phyloP scores from a whole-genome alignment of 805 yeast species.

The Candida jianshihensis region DNA sequence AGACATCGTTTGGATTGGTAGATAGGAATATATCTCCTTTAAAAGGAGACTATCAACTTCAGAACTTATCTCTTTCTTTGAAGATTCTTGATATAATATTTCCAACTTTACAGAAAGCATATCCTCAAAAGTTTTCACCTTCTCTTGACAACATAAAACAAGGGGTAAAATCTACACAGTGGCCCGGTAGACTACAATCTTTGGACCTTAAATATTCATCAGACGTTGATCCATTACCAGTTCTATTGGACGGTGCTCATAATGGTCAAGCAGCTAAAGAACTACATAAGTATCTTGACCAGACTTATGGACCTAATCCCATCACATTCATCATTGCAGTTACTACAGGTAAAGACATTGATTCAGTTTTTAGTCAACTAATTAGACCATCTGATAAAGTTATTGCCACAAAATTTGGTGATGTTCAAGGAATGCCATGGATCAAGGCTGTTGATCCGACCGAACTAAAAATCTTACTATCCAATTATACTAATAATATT shows the following conservation, averaged over 20 bases:
- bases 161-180: slow-evolving; percentile 51
- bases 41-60: slow-evolving; percentile 65
- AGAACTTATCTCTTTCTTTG: slow-evolving; percentile 64
- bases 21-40: slow-evolving; percentile 42
- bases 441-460: slow-evolving; percentile 40
- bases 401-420: slow-evolving; percentile 54
- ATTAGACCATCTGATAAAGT: slow-evolving; percentile 47
- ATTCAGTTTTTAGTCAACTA: slow-evolving; percentile 43
- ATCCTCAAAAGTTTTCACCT: slow-evolving; percentile 23
- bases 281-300: slow-evolving; percentile 46
- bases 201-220: slow-evolving; percentile 25
- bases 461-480: slow-evolving; percentile 17
- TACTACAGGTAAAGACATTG: slow-evolving; percentile 63
- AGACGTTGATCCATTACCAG: slow-evolving; percentile 18
- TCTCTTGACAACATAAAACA: slow-evolving; percentile 28
- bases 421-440: slow-evolving; percentile 95
- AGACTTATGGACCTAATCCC: slow-evolving; percentile 11
- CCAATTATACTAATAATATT: slow-evolving; percentile 25
- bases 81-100: slow-evolving; percentile 38
- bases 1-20: slow-evolving; percentile 25
- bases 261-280: slow-evolving; percentile 81
- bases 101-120: slow-evolving; percentile 17
- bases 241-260: slow-evolving; percentile 88
- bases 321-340: slow-evolving; percentile 61
- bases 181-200: slow-evolving; percentile 87